Percentiles rank a stretch among this genome's conserved stretches.
phyloP scores from a whole-genome alignment of 2,329 filamentous ascomycete genomes.

The Fusarium virguliforme region DNA sequence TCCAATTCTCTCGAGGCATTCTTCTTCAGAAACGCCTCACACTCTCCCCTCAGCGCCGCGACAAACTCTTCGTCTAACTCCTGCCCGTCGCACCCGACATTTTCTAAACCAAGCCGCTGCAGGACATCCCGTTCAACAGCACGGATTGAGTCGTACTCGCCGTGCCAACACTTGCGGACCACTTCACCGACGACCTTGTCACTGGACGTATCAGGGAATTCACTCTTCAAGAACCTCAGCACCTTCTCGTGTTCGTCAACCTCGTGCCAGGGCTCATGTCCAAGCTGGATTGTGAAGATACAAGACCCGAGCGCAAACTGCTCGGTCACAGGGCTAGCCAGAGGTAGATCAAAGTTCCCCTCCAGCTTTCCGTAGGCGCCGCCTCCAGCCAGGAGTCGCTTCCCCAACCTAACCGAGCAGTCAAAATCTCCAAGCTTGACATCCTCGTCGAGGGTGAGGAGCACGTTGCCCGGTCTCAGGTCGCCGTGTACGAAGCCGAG shows the following conservation, averaged over 20 bases:
- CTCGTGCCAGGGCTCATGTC: neutral
- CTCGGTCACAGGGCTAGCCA: constrained; percentile 15
- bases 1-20: no score
- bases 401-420: constrained; percentile 3
- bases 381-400: constrained; percentile 10
- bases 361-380: constrained; percentile 15
- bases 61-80: neutral
- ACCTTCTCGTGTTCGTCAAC: neutral
- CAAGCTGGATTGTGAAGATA: constrained; percentile 21
- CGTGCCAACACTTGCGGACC: neutral
- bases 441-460: neutral
- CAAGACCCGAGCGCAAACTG: constrained; percentile 27
- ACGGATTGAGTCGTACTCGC: neutral
- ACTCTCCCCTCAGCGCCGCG: neutral
- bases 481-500: constrained; percentile 12
- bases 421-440: constrained; percentile 22
- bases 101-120: neutral
- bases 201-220: neutral
- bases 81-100: neutral
- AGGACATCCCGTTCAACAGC: neutral
- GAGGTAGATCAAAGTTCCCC: neutral
- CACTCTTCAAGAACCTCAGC: neutral
- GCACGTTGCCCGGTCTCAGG: constrained; percentile 9
- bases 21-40: neutral
- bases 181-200: neutral